Conservation (phyloP, 1,139 yeast genomes). For the Blastobotrys indianensis region DNA sequence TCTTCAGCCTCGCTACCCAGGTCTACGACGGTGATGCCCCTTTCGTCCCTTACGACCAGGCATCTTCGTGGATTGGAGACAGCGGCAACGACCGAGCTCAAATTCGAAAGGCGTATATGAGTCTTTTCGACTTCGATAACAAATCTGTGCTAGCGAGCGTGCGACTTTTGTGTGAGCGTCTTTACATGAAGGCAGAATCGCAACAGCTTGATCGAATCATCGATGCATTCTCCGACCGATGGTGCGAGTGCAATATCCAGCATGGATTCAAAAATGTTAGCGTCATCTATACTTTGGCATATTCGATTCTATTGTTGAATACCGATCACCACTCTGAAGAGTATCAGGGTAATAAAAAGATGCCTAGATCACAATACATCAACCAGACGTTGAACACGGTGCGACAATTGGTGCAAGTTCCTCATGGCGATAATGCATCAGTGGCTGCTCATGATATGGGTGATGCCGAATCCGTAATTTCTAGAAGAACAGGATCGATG, state of each 20-base stretch:
- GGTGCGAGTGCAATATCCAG: conserved; percentile 48
- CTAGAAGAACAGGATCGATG: conserved; percentile 11
- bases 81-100: conserved; percentile 20
- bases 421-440: background rate
- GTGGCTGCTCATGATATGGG: conserved; percentile 5
- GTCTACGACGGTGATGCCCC: conserved; percentile 20
- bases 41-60: conserved; percentile 19
- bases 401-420: conserved; percentile 13
- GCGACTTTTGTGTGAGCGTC: conserved; percentile 53
- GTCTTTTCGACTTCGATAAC: conserved; percentile 31
- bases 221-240: conserved; percentile 62
- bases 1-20: conserved; percentile 13
- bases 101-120: conserved; percentile 28
- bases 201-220: conserved; percentile 74
- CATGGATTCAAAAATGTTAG: conserved; percentile 51
- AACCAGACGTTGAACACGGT: conserved; percentile 25
- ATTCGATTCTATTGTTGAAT: conserved; percentile 66
- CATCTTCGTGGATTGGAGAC: conserved; percentile 32
- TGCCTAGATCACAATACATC: conserved; percentile 31
- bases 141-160: conserved; percentile 43
- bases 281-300: conserved; percentile 66
- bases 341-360: conserved; percentile 31
- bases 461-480: conserved; percentile 1
- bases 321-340: conserved; percentile 36
- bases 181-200: conserved; percentile 77